Base-by-base conservation (phyloP, 192 early-diverging fungal species). In the Diversispora eburnea region DNA sequence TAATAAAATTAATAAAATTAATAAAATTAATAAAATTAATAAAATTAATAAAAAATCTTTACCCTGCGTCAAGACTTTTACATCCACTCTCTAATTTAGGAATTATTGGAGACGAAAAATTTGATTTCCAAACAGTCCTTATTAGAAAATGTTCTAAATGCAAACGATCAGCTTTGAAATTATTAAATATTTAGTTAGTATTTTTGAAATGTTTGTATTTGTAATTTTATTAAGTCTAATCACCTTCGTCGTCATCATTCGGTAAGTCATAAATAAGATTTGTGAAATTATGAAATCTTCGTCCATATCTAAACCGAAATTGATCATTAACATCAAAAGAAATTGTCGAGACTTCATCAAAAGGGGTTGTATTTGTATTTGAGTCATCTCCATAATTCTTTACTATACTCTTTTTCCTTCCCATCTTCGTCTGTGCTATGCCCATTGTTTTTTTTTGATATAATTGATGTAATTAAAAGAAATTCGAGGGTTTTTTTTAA, bases 41-140 rank as follows among this genome's bases (percentile, higher is more conserved):
- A 10, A 54, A 10, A 3, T 4, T 13, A 9, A 54, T 10, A 54
- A 54, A 52, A 15, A 17, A 54, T 54, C 12, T 17, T 56, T 65
- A 77, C 76, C 76, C 71, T 47, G 68, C 76, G 48, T 77, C 76
- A 4, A 77, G 41, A 10, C 68, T 72, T 2, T 58, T 74, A 22
- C 51, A 58, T 9, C 76, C 76, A 13, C 20, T 42, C 9, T 25
- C 17, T 51, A 77, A 52, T n/a, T 45, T 7, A 12, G 55, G 52
- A 4, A 55, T 42, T 42, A 77, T 69, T 33, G 76, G 76, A 19
- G 76, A 62, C 8, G 55, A 64, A 48, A 65, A 77, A 25, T 74
- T 73, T 7, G 65, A 51, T n/a, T 70, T 9, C 59, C 59, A 61
- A 15, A 61, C 33, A 4, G 25, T 33, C 6, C 59, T 3, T 61